Evolutionary conservation across 495 filamentous ascomycete genomes (phyloP), one percentile per base, ranked within the genome.

Genomic region (Daldinia vernicosa): DNA sequence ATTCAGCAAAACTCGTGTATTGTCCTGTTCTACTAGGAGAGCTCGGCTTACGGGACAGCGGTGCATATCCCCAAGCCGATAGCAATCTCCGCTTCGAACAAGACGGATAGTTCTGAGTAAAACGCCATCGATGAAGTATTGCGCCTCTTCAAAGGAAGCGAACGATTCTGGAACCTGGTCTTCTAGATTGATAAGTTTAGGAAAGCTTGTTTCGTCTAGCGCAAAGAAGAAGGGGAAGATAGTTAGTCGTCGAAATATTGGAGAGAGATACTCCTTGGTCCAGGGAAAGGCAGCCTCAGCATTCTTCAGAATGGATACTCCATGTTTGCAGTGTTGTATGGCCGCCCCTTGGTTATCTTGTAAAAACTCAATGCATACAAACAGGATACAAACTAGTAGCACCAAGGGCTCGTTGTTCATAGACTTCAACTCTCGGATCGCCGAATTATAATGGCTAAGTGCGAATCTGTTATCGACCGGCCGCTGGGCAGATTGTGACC

Each of bases 341-440:
- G 84, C 84, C 19, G 80, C 80, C 28, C 70, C 75, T 58, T 79
- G 75, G 75, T 86, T 83, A 17, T 82, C 84, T 51, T 84, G 80
- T 54, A 89, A 76, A 30, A 83, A 78, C 70, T 89, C 87, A 39
- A 89, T 84, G 70, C 85, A 89, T 14, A 89, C 83, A 53, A 88
- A 89, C 26, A 89, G 78, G 1, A 87, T 71, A 58, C 87, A 89
- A 3, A 79, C 87, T 8, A 89, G 77, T 33, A 89, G 72, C 17
- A 89, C 84, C 15, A 85, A 71, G 1, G 81, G 80, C 69, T 78
- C 77, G 11, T 79, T 78, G 45, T 81, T 69, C 58, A 74, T 76
- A 39, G 75, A 74, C 56, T 80, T 76, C 12, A 83, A 67, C 56
- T 75, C 77, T 22, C 77, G 77, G 56, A 88, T 88, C 2, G 87